Conservation (phyloP, 2,329 filamentous ascomycete species). For the Fusarium poae region DNA sequence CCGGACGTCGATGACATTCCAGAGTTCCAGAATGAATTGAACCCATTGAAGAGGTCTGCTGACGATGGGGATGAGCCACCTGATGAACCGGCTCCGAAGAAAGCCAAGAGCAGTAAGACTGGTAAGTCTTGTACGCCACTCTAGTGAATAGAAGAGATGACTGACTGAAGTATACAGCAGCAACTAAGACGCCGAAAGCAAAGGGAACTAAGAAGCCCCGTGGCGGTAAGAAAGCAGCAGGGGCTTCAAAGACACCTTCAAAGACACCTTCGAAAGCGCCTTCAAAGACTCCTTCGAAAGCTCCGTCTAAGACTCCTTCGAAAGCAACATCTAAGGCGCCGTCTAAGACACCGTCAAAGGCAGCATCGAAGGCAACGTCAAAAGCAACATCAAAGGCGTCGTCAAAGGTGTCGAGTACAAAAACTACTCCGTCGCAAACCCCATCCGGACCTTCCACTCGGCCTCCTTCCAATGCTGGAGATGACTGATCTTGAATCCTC, state of each 20-base stretch:
- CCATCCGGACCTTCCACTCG: neutral
- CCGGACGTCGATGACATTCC: constrained; percentile 38
- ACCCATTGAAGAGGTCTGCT: constrained; percentile 3
- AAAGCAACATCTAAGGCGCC: neutral
- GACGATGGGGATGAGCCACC: neutral
- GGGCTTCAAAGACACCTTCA: constrained; percentile 8
- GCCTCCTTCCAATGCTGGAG: neutral
- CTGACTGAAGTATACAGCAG: neutral
- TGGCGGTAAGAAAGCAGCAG: neutral
- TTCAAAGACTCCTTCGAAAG: neutral
- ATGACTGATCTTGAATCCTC: neutral
- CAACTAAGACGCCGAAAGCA: constrained; percentile 7
- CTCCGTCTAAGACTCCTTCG: neutral
- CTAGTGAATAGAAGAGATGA: rapidly evolving
- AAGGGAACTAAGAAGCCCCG: constrained; percentile 13
- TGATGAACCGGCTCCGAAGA: constrained; percentile 30
- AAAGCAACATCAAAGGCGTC: neutral
- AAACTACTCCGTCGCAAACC: neutral
- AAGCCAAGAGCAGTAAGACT: constrained; percentile 17
- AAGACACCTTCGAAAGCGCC: neutral
- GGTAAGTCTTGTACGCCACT: neutral
- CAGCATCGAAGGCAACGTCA: neutral
- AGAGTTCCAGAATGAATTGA: constrained; percentile 20
- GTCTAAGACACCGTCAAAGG: neutral
- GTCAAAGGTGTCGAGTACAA: neutral